Evolutionary conservation across 306 rosid species (phyloP).

Genomic region (Begonia loranthoides): DNA sequence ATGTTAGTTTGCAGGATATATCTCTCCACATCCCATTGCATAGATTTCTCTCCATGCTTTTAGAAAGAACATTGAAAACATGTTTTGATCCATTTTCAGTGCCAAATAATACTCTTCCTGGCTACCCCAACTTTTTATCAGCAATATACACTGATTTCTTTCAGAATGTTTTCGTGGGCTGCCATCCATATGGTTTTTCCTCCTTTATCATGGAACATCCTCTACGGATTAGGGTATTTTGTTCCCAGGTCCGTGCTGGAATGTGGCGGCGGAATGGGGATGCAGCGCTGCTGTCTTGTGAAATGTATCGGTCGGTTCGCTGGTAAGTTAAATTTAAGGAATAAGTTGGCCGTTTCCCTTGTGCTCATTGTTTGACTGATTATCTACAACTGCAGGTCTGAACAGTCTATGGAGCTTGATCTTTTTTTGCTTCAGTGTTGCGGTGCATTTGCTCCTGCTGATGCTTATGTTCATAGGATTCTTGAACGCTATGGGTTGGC

Average conservation of each 20-base stretch:
- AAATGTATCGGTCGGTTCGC: conserved; percentile 69
- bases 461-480: conserved; percentile 60
- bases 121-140: conserved; percentile 23
- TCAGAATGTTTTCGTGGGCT: conserved; percentile 56
- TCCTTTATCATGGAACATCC: conserved; percentile 94
- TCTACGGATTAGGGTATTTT: conserved; percentile 77
- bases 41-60: conserved; percentile 72
- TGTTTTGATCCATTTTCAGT: conserved; percentile 47
- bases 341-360: not conserved
- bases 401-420: conserved; percentile 83
- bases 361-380: conserved; percentile 8
- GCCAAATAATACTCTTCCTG: conserved; percentile 23
- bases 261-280: conserved; percentile 97
- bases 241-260: conserved; percentile 94
- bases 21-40: conserved; percentile 85
- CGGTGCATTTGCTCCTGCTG: conserved; percentile 87
- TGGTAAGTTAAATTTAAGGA: conserved; percentile 45
- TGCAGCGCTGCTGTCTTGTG: conserved; percentile 61
- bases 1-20: conserved; percentile 78
- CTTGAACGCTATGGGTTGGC: conserved; percentile 75
- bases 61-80: conserved; percentile 58
- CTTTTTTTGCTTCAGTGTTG: conserved; percentile 95
- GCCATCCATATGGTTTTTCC: conserved; percentile 90
- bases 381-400: conserved; percentile 54
- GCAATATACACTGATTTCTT: conserved; percentile 46